These are phyloP conservation scores for Turnera subulata DNA, from an alignment of 345 rosid genomes.

Conservation along the genomic window DNA sequence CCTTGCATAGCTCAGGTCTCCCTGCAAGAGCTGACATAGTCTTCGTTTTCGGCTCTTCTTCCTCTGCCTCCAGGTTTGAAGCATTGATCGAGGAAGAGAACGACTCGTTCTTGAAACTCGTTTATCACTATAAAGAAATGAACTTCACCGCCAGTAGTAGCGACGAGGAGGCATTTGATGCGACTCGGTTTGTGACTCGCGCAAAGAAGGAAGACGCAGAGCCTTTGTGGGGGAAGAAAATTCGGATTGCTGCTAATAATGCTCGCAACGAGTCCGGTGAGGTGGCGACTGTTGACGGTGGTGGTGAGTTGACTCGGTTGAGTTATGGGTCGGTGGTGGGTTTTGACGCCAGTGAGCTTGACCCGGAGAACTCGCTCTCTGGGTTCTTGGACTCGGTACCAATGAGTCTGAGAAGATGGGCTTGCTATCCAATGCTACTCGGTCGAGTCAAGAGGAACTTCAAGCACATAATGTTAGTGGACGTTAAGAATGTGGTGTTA, in stretches of 20 bases:
- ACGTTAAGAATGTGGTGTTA: slow-evolving; percentile 45
- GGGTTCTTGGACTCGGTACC: slow-evolving; percentile 79
- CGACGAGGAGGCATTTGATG: slow-evolving; percentile 40
- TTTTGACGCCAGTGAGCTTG: slow-evolving; percentile 73
- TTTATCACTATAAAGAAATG: slow-evolving; percentile 21
- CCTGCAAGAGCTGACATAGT: slow-evolving; percentile 60
- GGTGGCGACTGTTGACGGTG: slow-evolving; percentile 13
- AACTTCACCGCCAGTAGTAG: slow-evolving; percentile 28
- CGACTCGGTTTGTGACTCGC: slow-evolving; percentile 30
- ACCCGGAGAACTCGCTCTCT: slow-evolving; percentile 78
- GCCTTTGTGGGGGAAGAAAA: slow-evolving; percentile 83
- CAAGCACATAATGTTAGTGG: slow-evolving; percentile 65
- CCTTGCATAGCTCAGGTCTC: slow-evolving; percentile 62
- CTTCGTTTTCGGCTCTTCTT: slow-evolving; percentile 43
- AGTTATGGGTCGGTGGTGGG: slow-evolving; percentile 83
- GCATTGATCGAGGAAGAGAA: slow-evolving; percentile 55
- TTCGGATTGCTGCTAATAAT: slow-evolving; percentile 19
- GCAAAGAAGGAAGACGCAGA: slow-evolving; percentile 42
- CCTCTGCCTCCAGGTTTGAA: slow-evolving; percentile 25
- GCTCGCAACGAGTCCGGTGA: slow-evolving; percentile 21
- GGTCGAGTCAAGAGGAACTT: slow-evolving; percentile 77
- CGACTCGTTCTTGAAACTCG: slow-evolving; percentile 57
- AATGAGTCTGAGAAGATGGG: slow-evolving; percentile 72
- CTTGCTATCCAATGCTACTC: slow-evolving; percentile 79
- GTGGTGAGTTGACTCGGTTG: slow-evolving; percentile 36